Base-by-base conservation (phyloP, 2,329 filamentous ascomycete genomes). In the Claviceps sorghi region DNA sequence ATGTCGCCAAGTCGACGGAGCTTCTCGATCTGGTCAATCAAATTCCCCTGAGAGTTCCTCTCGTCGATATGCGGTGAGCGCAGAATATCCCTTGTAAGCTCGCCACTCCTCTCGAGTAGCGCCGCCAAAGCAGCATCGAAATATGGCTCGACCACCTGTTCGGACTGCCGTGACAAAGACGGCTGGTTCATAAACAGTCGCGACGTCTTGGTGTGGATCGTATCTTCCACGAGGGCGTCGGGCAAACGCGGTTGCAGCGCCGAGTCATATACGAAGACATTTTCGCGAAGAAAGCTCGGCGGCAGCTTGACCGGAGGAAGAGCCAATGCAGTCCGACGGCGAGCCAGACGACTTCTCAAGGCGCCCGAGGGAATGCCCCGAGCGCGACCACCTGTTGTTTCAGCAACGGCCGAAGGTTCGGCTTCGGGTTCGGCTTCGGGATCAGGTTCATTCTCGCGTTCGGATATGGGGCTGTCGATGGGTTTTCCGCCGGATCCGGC, bases 281-380 rank as follows among this genome's bases (percentile, higher is more conserved):
- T 76, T 21, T 68, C 63, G 41, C 74, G 65, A 51, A 79, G 64
- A 55, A 85, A 86, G 64, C 72, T 75, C 52, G 71, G 64, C 0
- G 82, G 80, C 15, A 86, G 66, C 49, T 73, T 68, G 22, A 79
- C 67, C 2, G 72, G 69, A n/a, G 77, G 77, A 11, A 79, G 58
- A 45, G 69, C 68, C 29, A 69, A 65, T 36, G 66, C 64, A 34
- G 60, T 61, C 43, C 64, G 59, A 50, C 62, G 63, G 50, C 67
- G 63, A 52, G 64, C 55, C 49, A 62, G 59, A 32, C 67, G 64
- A 52, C 58, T 62, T 56, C 63, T 65, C 59, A 60, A 48, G 30
- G 61, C 59, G 41, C 58, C 54, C 8, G 59, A 53, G 2, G 59
- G 51, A 19, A 62, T 58, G 50, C 58, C 52, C 52, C 64, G 59